Base-by-base conservation (phyloP, 2,329 filamentous ascomycete genomes). In the Rhynchosporium agropyri region DNA sequence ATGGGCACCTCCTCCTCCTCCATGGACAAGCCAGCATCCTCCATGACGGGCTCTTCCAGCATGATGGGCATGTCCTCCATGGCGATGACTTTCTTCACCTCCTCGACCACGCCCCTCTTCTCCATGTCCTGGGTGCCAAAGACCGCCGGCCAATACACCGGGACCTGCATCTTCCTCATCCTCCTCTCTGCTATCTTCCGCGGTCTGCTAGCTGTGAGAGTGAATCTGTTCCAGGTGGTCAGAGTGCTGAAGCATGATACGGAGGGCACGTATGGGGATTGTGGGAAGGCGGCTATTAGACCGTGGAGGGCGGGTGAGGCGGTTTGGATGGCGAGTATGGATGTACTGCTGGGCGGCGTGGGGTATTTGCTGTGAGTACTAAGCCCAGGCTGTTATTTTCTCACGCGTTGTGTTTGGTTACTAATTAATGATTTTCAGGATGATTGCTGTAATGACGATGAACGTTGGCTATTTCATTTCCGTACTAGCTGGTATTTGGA, bases 391-490 rank as follows among this genome's bases (percentile, higher is more conserved):
- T 20, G 20, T 20, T 20, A 20, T 20, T 20, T 20, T 20, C 20
- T 20, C 20, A 20, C 20, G 20, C 9, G 33, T 36, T 36, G 33
- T 36, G 33, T 36, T 36, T 36, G 33, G 5, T 36, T 36, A 2
- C 33, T 36, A 10, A 36, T 36, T 1, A 36, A 36, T 62, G 28
- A 28, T 13, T 15, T 55, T 43, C 68, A 96, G 91, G 65, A 96
- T 96, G 92, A 78, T 96, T 77, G 90, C 89, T 13, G 89, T 95
- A 72, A 96, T 94, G 90, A 92, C 90, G 1, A 85, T 90, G 78
- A 93, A 94, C 69, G 84, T 92, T 20, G 90, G 90, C 8, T 94
- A 93, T 74, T 92, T 93, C 74, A 77, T 91, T 61, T 91, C 89
- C 0, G 82, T 92, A 26, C 80, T 94, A 20, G 87, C 80, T 6